A percentile compares a stretch with the other conserved stretches of the same genome.
Evolutionary conservation across 257 asterid species (phyloP).

Genomic region (Solanum pinnatisectum): DNA sequence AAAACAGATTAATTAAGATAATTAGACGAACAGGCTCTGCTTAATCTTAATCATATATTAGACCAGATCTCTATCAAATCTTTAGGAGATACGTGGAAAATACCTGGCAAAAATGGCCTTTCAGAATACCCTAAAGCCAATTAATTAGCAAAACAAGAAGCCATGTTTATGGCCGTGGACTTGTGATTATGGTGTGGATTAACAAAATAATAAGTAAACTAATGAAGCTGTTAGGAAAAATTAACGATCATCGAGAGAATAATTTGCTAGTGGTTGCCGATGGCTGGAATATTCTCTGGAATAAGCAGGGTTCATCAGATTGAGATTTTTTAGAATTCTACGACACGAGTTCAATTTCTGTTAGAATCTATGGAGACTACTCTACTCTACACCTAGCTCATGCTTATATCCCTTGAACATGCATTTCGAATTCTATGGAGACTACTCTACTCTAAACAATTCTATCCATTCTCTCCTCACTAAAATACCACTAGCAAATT

Average conservation of each 20-base stretch:
- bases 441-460: background rate
- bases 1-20: background rate
- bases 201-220: background rate
- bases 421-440: background rate
- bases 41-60: background rate
- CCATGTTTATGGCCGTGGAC: background rate
- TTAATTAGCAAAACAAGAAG: background rate
- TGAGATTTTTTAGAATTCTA: no score
- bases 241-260: background rate
- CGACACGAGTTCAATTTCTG: no score
- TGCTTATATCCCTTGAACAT: background rate
- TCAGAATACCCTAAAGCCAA: background rate
- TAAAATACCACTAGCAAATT: background rate
- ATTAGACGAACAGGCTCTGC: background rate
- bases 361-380: no score
- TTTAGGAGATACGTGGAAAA: background rate
- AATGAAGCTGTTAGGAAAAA: background rate
- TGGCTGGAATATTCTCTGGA: slow-evolving; percentile 1
- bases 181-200: background rate
- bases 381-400: no score
- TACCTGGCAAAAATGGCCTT: background rate
- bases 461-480: background rate
- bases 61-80: background rate
- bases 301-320: slow-evolving; percentile 1
- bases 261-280: background rate